These are phyloP conservation scores for Lavandula angustifolia DNA, from an alignment of 257 asterid genomes.

Conservation along the genomic window DNA sequence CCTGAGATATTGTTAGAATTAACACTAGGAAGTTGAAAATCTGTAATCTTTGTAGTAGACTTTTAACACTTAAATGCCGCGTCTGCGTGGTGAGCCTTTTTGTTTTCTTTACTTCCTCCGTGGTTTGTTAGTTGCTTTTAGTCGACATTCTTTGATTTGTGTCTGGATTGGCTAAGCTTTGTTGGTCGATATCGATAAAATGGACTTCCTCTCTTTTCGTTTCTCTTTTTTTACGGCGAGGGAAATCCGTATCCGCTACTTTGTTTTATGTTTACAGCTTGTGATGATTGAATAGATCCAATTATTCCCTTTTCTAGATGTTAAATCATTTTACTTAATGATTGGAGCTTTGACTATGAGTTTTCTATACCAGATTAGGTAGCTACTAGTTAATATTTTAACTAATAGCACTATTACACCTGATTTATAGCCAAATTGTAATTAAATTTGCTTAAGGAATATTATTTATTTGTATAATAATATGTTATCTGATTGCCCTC, in stretches of 20 bases:
- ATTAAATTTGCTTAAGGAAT: not conserved
- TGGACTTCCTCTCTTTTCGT: slow-evolving; percentile 2
- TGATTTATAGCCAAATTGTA: not conserved
- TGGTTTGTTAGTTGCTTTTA: slow-evolving; percentile 44
- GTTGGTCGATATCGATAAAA: slow-evolving; percentile 20
- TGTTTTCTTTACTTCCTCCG: slow-evolving; percentile 36
- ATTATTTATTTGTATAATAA: not conserved
- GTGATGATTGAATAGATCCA: not conserved
- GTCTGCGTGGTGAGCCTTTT: slow-evolving; percentile 65
- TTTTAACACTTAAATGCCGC: slow-evolving; percentile 40
- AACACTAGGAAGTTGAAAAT: slow-evolving; percentile 47
- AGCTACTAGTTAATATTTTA: not conserved
- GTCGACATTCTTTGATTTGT: slow-evolving; percentile 75
- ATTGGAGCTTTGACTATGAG: slow-evolving; percentile 19
- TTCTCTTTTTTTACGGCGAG: too few relatives aligned
- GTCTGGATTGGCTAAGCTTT: slow-evolving; percentile 36
- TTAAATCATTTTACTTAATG: not conserved
- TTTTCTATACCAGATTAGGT: not conserved
- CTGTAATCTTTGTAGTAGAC: slow-evolving; percentile 52
- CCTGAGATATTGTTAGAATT: slow-evolving; percentile 37
- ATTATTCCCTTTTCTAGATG: not conserved
- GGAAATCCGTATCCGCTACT: too few relatives aligned
- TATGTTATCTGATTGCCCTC: slow-evolving; percentile 18
- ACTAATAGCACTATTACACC: too few relatives aligned
- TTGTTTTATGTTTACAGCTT: too few relatives aligned